Conservation (phyloP, 2,329 filamentous ascomycete species). For the Arthroderma uncinatum region DNA sequence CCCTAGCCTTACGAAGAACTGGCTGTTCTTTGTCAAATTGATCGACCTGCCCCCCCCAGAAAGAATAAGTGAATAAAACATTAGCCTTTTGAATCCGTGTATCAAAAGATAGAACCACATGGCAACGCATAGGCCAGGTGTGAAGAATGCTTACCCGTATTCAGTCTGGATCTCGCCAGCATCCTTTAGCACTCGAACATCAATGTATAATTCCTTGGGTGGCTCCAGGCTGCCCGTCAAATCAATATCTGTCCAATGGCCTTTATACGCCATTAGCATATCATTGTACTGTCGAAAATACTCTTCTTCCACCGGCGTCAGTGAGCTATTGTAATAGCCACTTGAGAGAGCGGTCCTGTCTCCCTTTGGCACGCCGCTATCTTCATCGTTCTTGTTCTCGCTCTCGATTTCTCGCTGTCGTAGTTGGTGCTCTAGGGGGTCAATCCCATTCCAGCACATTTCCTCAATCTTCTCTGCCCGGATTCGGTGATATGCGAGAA, state of each 20-base stretch:
- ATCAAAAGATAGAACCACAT: not conserved
- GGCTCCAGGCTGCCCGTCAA: slow-evolving; percentile 87
- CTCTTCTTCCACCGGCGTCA: slow-evolving; percentile 93
- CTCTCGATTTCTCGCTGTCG: not conserved
- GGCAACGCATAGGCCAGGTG: not conserved
- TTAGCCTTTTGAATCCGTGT: not conserved
- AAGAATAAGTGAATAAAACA: not conserved
- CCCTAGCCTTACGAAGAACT: slow-evolving; percentile 91
- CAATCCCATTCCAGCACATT: slow-evolving; percentile 81
- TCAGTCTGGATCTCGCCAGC: slow-evolving; percentile 98
- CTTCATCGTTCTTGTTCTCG: not conserved
- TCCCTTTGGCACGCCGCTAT: not conserved
- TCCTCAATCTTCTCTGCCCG: slow-evolving; percentile 85
- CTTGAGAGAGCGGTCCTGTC: not conserved
- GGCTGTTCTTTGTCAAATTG: slow-evolving; percentile 93
- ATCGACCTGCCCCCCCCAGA: slow-evolving; percentile 55
- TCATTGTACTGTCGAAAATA: slow-evolving; percentile 89
- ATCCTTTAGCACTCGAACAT: slow-evolving; percentile 90
- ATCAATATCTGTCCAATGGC: slow-evolving; percentile 96
- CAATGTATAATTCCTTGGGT: slow-evolving; percentile 90
- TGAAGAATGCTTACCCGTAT: slow-evolving; percentile 61
- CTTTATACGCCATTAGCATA: slow-evolving; percentile 88
- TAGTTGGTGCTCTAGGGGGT: slow-evolving; percentile 46
- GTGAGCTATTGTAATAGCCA: slow-evolving; percentile 45
- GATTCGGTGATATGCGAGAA: slow-evolving; percentile 86